Percentiles rank a stretch among this genome's conserved stretches.
These are phyloP conservation scores for Coprinopsis marcescibilis DNA, from an alignment of 768 basidiomycete genomes.

Conservation along the genomic window DNA sequence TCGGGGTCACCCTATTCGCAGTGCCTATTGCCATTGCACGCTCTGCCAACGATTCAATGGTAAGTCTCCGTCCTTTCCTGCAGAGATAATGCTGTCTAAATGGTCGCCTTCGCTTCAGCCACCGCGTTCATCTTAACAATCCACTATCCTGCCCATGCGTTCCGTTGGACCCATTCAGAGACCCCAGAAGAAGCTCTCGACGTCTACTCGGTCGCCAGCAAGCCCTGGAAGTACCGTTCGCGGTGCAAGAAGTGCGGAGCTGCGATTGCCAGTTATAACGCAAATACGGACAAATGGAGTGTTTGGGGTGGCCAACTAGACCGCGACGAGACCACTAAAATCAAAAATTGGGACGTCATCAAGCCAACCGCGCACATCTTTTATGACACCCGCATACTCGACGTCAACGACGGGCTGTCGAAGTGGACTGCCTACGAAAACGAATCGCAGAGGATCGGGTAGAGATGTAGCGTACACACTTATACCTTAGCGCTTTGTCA, in stretches of 20 bases:
- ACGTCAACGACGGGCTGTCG: conserved; percentile 47
- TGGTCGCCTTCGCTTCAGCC: conserved; percentile 25
- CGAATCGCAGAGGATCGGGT: conserved; percentile 30
- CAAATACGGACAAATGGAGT: conserved; percentile 42
- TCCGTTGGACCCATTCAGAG: conserved; percentile 47
- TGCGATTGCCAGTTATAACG: conserved; percentile 48
- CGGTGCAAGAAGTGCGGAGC: conserved; percentile 60
- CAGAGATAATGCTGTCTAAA: neutral
- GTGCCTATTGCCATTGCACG: conserved; percentile 68
- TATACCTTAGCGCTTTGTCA: neutral
- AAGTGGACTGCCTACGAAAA: conserved; percentile 67
- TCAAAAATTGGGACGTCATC: conserved; percentile 47
- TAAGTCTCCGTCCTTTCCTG: conserved; percentile 17
- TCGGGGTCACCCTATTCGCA: conserved; percentile 41
- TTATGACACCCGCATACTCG: conserved; percentile 56
- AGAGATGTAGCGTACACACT: conserved; percentile 4
- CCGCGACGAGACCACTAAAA: conserved; percentile 43
- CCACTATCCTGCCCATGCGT: conserved; percentile 45
- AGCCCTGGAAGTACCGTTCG: conserved; percentile 56
- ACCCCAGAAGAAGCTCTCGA: conserved; percentile 34
- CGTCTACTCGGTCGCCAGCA: conserved; percentile 39
- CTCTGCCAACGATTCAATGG: conserved; percentile 60
- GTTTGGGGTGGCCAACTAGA: conserved; percentile 55
- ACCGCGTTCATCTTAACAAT: conserved; percentile 59
- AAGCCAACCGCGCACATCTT: conserved; percentile 65